phyloP scores from a whole-genome alignment of 306 rosid species.

The Corylus americana region DNA sequence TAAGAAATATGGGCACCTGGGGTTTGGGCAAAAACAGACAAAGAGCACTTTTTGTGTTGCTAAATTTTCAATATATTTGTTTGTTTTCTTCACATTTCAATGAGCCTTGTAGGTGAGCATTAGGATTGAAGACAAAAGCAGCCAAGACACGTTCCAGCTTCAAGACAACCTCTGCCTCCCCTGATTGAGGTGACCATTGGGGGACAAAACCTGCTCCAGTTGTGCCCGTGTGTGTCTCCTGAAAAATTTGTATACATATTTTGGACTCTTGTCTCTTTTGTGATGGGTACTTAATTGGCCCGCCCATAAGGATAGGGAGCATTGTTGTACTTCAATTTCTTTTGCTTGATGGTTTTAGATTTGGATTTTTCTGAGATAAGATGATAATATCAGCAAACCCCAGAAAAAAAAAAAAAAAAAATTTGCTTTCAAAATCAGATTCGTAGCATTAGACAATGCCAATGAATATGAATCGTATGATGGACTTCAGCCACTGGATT shows the following conservation, averaged over 20 bases:
- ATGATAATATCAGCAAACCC: not conserved
- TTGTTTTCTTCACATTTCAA: too few species aligned
- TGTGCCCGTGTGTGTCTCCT: not conserved
- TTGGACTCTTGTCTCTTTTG: not conserved
- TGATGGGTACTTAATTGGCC: constrained; percentile 37
- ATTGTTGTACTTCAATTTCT: not conserved
- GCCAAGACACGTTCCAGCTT: constrained; percentile 8
- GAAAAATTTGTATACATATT: not conserved
- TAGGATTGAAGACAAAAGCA: constrained; percentile 8
- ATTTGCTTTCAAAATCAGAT: not conserved
- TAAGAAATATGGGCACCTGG: too few species aligned
- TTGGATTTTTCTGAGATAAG: not conserved
- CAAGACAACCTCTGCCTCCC: constrained; percentile 2
- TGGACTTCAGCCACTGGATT: constrained; percentile 1
- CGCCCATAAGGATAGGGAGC: constrained; percentile 3
- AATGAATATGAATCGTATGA: not conserved
- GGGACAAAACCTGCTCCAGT: constrained; percentile 18
- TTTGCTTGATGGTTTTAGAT: constrained; percentile 15
- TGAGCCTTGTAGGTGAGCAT: too few species aligned
- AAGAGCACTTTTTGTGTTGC: too few species aligned
- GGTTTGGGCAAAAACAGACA: too few species aligned
- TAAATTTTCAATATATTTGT: too few species aligned
- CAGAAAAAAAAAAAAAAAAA: not conserved
- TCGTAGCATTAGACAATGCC: not conserved
- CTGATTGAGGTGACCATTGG: not conserved